A percentile compares a stretch with the other conserved stretches of the same genome.
These are phyloP conservation scores for Chytriomyces sp. DNA, from an alignment of 192 early-diverging fungal genomes.

Conservation along the genomic window DNA sequence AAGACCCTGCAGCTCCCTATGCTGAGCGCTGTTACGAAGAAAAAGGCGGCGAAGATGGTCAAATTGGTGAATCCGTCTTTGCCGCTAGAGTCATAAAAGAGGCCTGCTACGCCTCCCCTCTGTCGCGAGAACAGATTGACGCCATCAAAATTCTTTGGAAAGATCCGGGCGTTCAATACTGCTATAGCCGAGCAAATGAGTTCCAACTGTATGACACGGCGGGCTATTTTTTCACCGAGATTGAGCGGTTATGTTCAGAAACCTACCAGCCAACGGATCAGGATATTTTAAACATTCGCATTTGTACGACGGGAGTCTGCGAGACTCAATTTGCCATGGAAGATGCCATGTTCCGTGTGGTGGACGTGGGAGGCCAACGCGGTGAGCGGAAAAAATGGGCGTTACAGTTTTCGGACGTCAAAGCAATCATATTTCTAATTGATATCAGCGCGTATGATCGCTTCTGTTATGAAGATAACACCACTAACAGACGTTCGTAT, in stretches of 20 bases:
- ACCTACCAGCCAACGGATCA: slow-evolving; percentile 87
- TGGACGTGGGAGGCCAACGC: slow-evolving; percentile 97
- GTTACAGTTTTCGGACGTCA: slow-evolving; percentile 96
- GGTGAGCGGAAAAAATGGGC: too few species aligned
- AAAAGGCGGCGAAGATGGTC: slow-evolving; percentile 40
- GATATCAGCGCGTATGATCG: slow-evolving; percentile 96
- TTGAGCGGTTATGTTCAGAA: slow-evolving; percentile 76
- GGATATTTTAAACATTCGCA: slow-evolving; percentile 91
- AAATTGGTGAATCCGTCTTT: slow-evolving; percentile 74
- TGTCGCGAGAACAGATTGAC: too few species aligned
- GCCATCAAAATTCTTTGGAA: slow-evolving; percentile 69
- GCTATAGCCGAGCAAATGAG: too few species aligned
- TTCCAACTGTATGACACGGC: not conserved
- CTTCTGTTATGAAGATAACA: slow-evolving; percentile 55
- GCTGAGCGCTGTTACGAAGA: too few species aligned
- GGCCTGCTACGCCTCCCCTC: slow-evolving; percentile 70
- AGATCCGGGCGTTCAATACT: too few species aligned
- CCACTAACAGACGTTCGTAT: slow-evolving; percentile 47
- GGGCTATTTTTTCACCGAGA: slow-evolving; percentile 75
- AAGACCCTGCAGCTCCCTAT: too few species aligned
- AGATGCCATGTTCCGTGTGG: slow-evolving; percentile 90
- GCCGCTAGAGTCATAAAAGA: slow-evolving; percentile 84
- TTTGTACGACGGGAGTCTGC: slow-evolving; percentile 93
- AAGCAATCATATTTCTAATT: slow-evolving; percentile 91
- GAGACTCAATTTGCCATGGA: slow-evolving; percentile 89